Base-by-base conservation (phyloP, 495 filamentous ascomycete genomes). In the Aspergillus baeticus region DNA sequence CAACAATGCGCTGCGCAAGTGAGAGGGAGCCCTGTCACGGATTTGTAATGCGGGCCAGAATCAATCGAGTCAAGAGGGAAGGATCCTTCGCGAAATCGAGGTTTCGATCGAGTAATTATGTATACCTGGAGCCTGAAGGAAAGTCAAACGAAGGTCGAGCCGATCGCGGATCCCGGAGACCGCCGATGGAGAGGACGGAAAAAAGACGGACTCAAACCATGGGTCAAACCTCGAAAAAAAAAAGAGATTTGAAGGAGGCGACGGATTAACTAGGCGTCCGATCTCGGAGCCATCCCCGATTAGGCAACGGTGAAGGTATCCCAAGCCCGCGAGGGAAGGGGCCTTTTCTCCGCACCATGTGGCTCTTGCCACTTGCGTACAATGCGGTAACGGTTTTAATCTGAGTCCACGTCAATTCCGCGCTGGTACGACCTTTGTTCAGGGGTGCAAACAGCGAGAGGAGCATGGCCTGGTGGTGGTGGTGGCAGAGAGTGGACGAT, bases 51-150 rank as follows among this genome's bases (percentile, higher is more conserved):
- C 20, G 33, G 23, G 21, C 20, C 17, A 29, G 33, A 59, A 55
- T 54, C 48, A 6, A 61, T 64, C 62, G 57, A 65, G 57, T 62
- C 54, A 59, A 39, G 22, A 39, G 52, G 36, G 35, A 41, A 51
- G 38, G 26, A 50, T 26, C 18, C 37, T 29, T 35, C 29, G 3
- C 21, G 15, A 6, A 8, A 17, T 41, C 21, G 47, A 38, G 45
- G 57, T 65, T 65, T 65, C 51, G 51, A 65, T 65, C 63, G 63
- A 65, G 63, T 65, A 65, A 66, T 42, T 50, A 55, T n/a, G n/a
- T n/a, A n/a, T 54, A 54, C 23, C 26, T 46, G 47, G 48, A 55
- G 52, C 45, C 18, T 5, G 20, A 17, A 26, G 14, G 18, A 8
- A 3, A 10, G 17, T n/a, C n/a, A n/a, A n/a, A n/a, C 22, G 20